These are phyloP conservation scores for Graphilbum fragrans DNA, from an alignment of 2,329 filamentous ascomycete species.

Conservation along the genomic window DNA sequence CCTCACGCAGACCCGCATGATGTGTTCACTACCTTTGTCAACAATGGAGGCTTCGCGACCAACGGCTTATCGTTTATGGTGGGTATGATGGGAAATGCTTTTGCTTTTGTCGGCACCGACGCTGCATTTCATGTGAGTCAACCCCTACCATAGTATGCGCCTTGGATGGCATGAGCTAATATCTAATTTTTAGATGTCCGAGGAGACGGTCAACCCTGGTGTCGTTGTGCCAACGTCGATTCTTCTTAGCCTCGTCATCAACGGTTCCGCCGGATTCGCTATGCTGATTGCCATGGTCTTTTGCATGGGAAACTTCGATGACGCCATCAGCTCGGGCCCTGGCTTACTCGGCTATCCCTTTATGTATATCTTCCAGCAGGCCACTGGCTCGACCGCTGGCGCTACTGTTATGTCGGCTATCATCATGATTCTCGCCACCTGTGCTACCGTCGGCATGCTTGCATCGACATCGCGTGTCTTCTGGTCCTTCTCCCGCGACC, in stretches of 20 bases:
- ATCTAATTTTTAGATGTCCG: conserved; percentile 22
- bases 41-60: conserved; percentile 32
- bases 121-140: conserved; percentile 9
- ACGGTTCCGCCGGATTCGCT: conserved; percentile 19
- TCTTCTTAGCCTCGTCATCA: conserved; percentile 18
- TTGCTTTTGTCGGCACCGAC: conserved; percentile 21
- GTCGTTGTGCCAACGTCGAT: conserved; percentile 21
- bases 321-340: conserved; percentile 8
- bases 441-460: conserved; percentile 37
- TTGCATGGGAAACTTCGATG: conserved; percentile 14
- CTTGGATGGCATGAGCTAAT: too few species aligned
- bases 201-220: conserved; percentile 22
- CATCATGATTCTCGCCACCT: conserved; percentile 32
- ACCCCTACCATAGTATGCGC: too few species aligned
- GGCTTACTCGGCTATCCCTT: conserved; percentile 40
- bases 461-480: conserved; percentile 40
- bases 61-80: conserved; percentile 31
- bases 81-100: conserved; percentile 26
- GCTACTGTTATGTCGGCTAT: conserved; percentile 36
- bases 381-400: conserved; percentile 31
- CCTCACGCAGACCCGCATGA: conserved; percentile 6
- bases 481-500: conserved; percentile 32
- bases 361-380: conserved; percentile 44
- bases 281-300: conserved; percentile 24
- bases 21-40: conserved; percentile 34